phyloP scores from a whole-genome alignment of 352 stramenopile genomes.

The Globisporangium spinosum region DNA sequence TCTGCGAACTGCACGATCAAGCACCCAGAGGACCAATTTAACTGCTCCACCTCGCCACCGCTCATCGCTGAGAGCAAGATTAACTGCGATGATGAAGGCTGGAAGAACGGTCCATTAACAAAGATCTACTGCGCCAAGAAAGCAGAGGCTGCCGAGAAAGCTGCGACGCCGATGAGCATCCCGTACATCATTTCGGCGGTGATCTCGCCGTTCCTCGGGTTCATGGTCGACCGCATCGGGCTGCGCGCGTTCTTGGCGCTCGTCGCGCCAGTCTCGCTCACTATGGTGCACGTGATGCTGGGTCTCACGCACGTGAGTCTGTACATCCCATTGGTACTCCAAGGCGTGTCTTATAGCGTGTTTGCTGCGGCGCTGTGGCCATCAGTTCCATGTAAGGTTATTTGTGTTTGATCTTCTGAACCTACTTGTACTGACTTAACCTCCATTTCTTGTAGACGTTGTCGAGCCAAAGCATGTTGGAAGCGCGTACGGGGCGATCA shows the following conservation, averaged over 20 bases:
- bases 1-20: conserved; percentile 74
- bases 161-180: conserved; percentile 88
- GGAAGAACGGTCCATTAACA: conserved; percentile 65
- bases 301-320: conserved; percentile 68
- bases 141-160: conserved; percentile 55
- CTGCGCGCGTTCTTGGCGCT: conserved; percentile 80
- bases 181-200: conserved; percentile 92
- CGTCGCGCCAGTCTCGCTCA: conserved; percentile 74
- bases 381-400: conserved; percentile 68
- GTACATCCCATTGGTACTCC: conserved; percentile 84
- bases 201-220: conserved; percentile 89
- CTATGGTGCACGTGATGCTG: conserved; percentile 88
- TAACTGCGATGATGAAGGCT: conserved; percentile 77
- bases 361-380: conserved; percentile 92
- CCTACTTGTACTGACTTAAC: background rate
- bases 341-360: conserved; percentile 91
- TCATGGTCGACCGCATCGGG: conserved; percentile 89
- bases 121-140: conserved; percentile 63
- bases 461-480: conserved; percentile 86
- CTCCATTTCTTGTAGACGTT: conserved; percentile 44
- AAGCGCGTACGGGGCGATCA: conserved; percentile 92
- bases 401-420: background rate
- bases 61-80: conserved; percentile 69
- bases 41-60: conserved; percentile 51
- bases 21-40: conserved; percentile 47